Evolutionary conservation across 2,329 filamentous ascomycete genomes (phyloP).

Genomic region (Apiospora malaysiana): DNA sequence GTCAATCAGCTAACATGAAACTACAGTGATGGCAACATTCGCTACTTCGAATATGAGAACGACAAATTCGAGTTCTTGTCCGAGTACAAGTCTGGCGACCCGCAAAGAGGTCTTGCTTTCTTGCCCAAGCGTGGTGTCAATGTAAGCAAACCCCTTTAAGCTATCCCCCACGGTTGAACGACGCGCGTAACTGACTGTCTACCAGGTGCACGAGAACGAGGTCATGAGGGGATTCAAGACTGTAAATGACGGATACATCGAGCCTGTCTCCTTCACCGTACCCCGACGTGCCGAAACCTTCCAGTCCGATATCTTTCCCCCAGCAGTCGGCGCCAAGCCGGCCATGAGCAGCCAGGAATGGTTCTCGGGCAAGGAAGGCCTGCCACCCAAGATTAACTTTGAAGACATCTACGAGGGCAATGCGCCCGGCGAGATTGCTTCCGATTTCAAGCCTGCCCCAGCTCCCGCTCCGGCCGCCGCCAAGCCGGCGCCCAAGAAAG

Average conservation of each 20-base stretch:
- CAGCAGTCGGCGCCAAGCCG: conserved; percentile 79
- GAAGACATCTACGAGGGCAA: conserved; percentile 89
- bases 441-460: conserved; percentile 67
- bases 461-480: conserved; percentile 49
- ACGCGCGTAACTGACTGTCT: not conserved
- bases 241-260: conserved; percentile 90
- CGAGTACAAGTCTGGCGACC: conserved; percentile 96
- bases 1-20: conserved; percentile 19
- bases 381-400: conserved; percentile 92
- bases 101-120: conserved; percentile 93
- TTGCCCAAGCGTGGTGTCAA: conserved; percentile 94
- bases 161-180: not conserved
- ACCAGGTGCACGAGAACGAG: conserved; percentile 89
- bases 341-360: conserved; percentile 83
- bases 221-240: conserved; percentile 97
- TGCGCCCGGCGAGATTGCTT: conserved; percentile 76
- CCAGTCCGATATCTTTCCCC: conserved; percentile 96
- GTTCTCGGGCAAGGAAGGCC: conserved; percentile 81
- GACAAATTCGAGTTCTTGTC: conserved; percentile 98
- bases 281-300: conserved; percentile 92
- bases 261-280: conserved; percentile 97
- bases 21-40: conserved; percentile 91
- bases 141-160: conserved; percentile 50
- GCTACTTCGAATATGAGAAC: conserved; percentile 98
- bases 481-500: conserved; percentile 60